Conservation (phyloP, 1,139 yeast genomes). For the Candida neerlandica region DNA sequence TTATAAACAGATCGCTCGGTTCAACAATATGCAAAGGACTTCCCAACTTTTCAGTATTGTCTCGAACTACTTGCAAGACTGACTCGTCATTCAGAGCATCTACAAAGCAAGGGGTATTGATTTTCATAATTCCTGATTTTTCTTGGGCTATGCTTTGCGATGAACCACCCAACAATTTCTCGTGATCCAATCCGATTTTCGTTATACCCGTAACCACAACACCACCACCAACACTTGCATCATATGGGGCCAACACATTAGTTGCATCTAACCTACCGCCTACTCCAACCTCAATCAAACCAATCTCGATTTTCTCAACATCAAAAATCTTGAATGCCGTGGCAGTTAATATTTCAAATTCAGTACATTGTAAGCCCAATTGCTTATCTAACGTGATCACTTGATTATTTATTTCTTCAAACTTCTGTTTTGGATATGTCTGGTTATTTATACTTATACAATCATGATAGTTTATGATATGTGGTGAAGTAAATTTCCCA, state of each 20-base stretch:
- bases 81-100: slow-evolving; percentile 65
- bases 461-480: slow-evolving; percentile 71
- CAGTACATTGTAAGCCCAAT: slow-evolving; percentile 66
- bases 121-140: slow-evolving; percentile 83
- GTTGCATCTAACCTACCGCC: slow-evolving; percentile 93
- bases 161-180: slow-evolving; percentile 67
- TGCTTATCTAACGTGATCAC: slow-evolving; percentile 39
- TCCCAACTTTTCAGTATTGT: slow-evolving; percentile 20
- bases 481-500: slow-evolving; percentile 90
- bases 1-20: slow-evolving; percentile 18
- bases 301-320: slow-evolving; percentile 60
- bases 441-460: slow-evolving; percentile 67
- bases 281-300: slow-evolving; percentile 85
- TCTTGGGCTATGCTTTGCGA: slow-evolving; percentile 66
- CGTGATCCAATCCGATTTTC: slow-evolving; percentile 86
- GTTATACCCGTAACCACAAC: slow-evolving; percentile 75
- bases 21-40: slow-evolving; percentile 22
- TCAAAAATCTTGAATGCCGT: slow-evolving; percentile 78
- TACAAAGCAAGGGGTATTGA: slow-evolving; percentile 61
- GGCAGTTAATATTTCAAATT: slow-evolving; percentile 83
- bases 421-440: slow-evolving; percentile 53
- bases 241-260: slow-evolving; percentile 52
- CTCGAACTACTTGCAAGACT: slow-evolving; percentile 49
- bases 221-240: slow-evolving; percentile 24
- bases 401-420: slow-evolving; percentile 42